Percentiles rank a stretch among this genome's conserved stretches.
Evolutionary conservation across 176 grass and related monocot genomes (phyloP).

Genomic region (Aegilops umbellulata): DNA sequence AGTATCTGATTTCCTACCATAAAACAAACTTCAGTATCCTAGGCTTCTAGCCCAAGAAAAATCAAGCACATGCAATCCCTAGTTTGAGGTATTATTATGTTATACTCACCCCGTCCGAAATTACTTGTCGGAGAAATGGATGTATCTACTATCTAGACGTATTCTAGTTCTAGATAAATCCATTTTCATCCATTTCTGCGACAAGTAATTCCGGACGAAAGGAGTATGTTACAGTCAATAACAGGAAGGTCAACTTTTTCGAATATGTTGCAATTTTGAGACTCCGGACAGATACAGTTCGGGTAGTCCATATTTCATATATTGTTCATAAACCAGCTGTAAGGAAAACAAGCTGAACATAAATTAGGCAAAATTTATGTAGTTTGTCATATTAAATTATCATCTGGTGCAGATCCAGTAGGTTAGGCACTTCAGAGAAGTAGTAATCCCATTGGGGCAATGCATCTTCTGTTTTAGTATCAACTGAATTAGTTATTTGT

Average conservation of each 20-base stretch:
- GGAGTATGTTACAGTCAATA: background rate
- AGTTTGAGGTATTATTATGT: background rate
- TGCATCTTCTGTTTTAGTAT: background rate
- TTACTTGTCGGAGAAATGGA: too few species aligned
- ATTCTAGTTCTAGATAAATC: too few species aligned
- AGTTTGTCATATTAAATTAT: background rate
- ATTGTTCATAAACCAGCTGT: background rate
- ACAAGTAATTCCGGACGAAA: too few species aligned
- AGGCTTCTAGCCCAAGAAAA: background rate
- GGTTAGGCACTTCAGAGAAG: background rate
- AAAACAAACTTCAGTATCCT: constrained; percentile 44
- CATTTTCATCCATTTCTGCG: too few species aligned
- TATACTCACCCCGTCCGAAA: too few species aligned
- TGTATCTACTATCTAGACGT: too few species aligned
- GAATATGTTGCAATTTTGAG: background rate
- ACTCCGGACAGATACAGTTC: background rate
- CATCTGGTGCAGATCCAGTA: background rate
- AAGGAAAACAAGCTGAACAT: background rate
- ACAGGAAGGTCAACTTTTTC: background rate
- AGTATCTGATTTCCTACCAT: constrained; percentile 75
- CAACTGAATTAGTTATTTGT: background rate
- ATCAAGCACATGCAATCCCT: background rate
- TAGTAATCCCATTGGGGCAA: background rate
- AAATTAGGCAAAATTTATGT: background rate
- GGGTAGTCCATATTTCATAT: background rate